These are phyloP conservation scores for Mortierella sp. DNA, from an alignment of 371 early-diverging fungal genomes.

Conservation along the genomic window DNA sequence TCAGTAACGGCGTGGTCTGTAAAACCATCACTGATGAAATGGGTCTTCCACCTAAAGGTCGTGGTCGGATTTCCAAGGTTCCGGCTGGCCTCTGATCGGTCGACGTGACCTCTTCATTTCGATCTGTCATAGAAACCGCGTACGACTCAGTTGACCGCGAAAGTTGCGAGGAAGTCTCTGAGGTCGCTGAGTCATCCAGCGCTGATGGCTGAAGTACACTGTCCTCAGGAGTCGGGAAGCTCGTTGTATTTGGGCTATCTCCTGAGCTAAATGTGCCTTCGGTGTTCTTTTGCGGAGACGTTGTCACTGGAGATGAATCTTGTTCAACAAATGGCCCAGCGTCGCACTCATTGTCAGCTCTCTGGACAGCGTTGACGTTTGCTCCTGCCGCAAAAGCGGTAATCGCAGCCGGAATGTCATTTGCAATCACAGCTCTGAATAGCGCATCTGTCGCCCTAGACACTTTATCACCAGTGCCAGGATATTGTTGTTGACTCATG, in stretches of 20 bases:
- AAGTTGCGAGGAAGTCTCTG: slow-evolving; percentile 31
- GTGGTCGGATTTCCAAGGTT: slow-evolving; percentile 11
- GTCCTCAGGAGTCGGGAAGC: slow-evolving; percentile 11
- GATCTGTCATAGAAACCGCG: slow-evolving; percentile 10
- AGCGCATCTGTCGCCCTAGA: slow-evolving; percentile 30
- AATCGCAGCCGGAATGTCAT: slow-evolving; percentile 35
- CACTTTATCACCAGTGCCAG: background rate
- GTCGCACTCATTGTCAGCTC: slow-evolving; percentile 20
- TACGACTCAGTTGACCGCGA: slow-evolving; percentile 28
- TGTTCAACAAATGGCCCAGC: slow-evolving; percentile 16
- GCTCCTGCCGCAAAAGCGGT: slow-evolving; percentile 45
- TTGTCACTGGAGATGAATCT: slow-evolving; percentile 1
- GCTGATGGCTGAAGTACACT: slow-evolving; percentile 1
- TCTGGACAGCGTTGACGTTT: slow-evolving; percentile 33
- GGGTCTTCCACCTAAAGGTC: slow-evolving; percentile 12
- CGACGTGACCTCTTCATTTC: background rate
- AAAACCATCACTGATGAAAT: slow-evolving; percentile 35
- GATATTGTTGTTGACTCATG: slow-evolving; percentile 48
- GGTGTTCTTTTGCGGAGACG: slow-evolving; percentile 3
- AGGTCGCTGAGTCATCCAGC: slow-evolving; percentile 7
- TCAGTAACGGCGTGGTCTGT: slow-evolving; percentile 47
- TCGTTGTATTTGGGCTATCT: background rate
- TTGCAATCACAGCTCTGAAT: slow-evolving; percentile 33
- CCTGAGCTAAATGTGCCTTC: slow-evolving; percentile 7
- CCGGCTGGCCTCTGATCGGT: background rate